Conservation (phyloP, 805 yeast species). For the Pichia deserticola region DNA sequence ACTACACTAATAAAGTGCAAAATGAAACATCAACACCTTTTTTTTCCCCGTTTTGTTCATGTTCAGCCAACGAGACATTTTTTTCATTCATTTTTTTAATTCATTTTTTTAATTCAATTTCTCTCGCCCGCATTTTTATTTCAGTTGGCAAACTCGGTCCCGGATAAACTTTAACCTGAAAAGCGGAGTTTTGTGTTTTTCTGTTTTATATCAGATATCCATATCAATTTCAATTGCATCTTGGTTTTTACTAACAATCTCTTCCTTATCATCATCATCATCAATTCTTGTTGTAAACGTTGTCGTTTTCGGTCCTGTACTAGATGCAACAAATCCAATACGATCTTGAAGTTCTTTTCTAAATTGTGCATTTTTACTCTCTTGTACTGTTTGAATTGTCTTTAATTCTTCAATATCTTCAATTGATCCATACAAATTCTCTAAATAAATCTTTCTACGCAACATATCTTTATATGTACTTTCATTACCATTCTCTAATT, state of each 20-base stretch:
- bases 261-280: not conserved
- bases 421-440: constrained; percentile 5
- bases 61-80: no score
- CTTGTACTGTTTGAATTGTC: constrained; percentile 8
- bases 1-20: no score
- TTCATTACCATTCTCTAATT: constrained; percentile 63
- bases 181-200: no score
- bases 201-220: constrained; percentile 1
- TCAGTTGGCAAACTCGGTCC: no score
- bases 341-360: constrained; percentile 23
- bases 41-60: no score
- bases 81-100: no score
- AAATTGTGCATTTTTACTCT: constrained; percentile 15
- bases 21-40: no score
- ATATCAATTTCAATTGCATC: constrained; percentile 57
- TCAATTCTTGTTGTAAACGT: constrained; percentile 17
- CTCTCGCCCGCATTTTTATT: no score
- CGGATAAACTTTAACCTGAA: no score
- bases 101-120: no score
- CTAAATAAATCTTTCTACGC: constrained; percentile 41
- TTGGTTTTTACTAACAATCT: constrained; percentile 31
- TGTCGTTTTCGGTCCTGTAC: constrained; percentile 30
- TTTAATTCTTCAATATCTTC: not conserved
- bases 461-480: constrained; percentile 69
- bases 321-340: constrained; percentile 43